Evolutionary conservation across 495 filamentous ascomycete species (phyloP).

Genomic region (Extremus antarcticus): DNA sequence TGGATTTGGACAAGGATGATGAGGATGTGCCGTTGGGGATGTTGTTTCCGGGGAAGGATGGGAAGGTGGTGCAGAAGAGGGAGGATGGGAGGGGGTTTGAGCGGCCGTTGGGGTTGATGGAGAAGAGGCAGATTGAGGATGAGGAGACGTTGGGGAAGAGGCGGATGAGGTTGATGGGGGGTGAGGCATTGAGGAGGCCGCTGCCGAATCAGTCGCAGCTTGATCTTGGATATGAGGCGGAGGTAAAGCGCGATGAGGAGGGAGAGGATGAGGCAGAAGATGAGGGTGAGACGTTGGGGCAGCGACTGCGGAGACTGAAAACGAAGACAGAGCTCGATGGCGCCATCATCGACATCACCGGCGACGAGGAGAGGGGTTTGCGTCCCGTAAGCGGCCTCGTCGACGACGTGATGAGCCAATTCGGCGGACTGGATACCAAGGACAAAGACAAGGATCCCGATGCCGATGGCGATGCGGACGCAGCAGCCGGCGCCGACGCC

Average conservation of each 20-base stretch:
- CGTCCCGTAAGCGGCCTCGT: constrained; percentile 66
- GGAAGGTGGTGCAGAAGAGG: constrained; percentile 35
- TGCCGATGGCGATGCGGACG: constrained; percentile 10
- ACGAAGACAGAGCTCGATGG: constrained; percentile 37
- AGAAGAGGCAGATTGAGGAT: constrained; percentile 75
- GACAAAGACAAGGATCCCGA: constrained; percentile 17
- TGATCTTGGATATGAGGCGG: constrained; percentile 7
- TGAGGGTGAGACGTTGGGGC: constrained; percentile 70
- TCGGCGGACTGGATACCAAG: constrained; percentile 42
- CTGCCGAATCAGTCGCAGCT: not conserved
- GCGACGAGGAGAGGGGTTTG: constrained; percentile 31
- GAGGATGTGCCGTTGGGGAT: constrained; percentile 82
- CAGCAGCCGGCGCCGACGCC: constrained; percentile 18
- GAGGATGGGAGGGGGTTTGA: constrained; percentile 29
- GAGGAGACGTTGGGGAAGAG: constrained; percentile 77
- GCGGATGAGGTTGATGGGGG: constrained; percentile 63
- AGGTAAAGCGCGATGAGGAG: constrained; percentile 18
- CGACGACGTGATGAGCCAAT: constrained; percentile 63
- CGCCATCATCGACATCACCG: constrained; percentile 30
- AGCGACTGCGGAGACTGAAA: constrained; percentile 60
- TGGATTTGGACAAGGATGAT: constrained; percentile 46
- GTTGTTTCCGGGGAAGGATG: constrained; percentile 55
- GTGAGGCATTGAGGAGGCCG: constrained; percentile 17
- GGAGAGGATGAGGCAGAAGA: constrained; percentile 35
- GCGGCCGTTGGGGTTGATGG: constrained; percentile 74